These are phyloP conservation scores for Penicillium glabrum DNA, from an alignment of 2,329 filamentous ascomycete genomes.

Conservation along the genomic window DNA sequence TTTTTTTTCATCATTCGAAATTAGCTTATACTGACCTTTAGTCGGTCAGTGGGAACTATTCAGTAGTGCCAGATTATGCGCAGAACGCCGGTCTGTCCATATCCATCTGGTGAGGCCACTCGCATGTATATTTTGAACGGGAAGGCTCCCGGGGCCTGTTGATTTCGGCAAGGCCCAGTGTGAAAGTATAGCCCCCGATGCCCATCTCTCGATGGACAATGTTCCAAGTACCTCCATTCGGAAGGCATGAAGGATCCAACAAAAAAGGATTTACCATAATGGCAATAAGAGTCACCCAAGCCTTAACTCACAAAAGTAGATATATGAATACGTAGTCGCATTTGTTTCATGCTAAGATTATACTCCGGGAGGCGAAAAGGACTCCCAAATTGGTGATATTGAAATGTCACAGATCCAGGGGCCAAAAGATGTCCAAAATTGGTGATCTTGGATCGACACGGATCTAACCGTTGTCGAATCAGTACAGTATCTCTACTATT, in stretches of 20 bases:
- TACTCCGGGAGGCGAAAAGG: neutral
- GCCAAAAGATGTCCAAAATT: neutral
- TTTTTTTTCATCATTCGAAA: no score
- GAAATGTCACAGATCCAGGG: neutral
- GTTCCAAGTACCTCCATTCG: neutral
- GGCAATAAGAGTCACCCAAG: neutral
- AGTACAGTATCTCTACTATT: no score
- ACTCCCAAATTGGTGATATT: neutral
- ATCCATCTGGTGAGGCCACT: no score
- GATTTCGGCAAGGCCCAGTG: neutral
- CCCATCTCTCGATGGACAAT: neutral
- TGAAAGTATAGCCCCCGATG: neutral
- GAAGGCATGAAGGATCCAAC: neutral
- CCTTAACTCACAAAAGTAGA: fast-evolving
- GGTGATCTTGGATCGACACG: neutral
- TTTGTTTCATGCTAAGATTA: neutral
- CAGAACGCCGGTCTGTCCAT: no score
- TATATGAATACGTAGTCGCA: neutral
- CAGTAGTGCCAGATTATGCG: no score
- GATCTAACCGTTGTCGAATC: neutral
- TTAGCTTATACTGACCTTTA: no score
- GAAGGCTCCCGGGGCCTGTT: no score
- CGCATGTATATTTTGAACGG: no score
- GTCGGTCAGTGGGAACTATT: neutral
- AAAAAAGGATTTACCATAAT: neutral